Evolutionary conservation across 2,329 filamentous ascomycete genomes (phyloP), one percentile per base, ranked within the genome.

Genomic region (Elsinoe perseae): DNA sequence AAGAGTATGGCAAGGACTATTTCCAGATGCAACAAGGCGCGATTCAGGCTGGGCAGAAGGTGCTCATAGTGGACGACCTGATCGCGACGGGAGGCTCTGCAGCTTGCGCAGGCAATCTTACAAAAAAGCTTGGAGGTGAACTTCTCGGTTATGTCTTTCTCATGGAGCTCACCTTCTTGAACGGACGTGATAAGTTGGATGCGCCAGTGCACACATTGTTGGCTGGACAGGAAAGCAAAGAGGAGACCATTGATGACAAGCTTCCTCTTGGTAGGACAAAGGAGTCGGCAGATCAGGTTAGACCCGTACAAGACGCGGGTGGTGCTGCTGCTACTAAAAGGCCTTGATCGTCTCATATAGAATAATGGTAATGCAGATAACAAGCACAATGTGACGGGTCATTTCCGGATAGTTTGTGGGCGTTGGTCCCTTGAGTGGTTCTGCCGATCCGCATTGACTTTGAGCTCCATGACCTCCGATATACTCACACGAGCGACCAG

Each of bases 81-180:
- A 97, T 98, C 75, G 93, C 93, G 57, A 98, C 93, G 62, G 92
- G 92, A 73, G 93, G 93, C 65, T 95, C 90, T 62, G 93, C 93
- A 57, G 82, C 83, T 62, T 93, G 92, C 59, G 92, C 90, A 18
- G 90, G 88, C 61, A 81, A 88, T 60, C 85, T 98, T 58, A 88
- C 97, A 65, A 80, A 84, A 70, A 84, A 95, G 73, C 82, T 95
- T 62, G 89, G 90, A 63, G 93, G 91, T 62, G 78, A 82, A n/a
- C 78, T 97, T 46, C 74, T 95, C 58, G 92, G 89, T 64, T 97
- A 88, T 74, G 77, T 96, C 61, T 98, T 98, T 78, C 88, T 98
- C 66, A 87, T 97, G 70, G 92, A 97, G 73, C 86, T 98, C 62
- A 86, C 90, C 65, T 92, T 93, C 74, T 83, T 98, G 64, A 89